Evolutionary conservation across 2,329 filamentous ascomycete genomes (phyloP).

Genomic region (Fusarium sp.): DNA sequence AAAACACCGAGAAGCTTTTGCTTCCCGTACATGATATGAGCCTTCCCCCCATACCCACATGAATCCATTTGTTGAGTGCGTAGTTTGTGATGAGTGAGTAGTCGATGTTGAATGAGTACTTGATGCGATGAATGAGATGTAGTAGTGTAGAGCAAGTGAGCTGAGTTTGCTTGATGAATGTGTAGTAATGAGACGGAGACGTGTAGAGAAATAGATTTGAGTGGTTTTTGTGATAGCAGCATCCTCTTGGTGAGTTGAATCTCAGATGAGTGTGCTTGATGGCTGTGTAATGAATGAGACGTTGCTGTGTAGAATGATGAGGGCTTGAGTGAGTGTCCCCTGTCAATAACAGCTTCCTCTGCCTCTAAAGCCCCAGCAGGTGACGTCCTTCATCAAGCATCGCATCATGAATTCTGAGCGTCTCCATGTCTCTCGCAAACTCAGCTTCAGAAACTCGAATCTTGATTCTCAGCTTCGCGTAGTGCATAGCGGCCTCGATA

Average conservation of each 20-base stretch:
- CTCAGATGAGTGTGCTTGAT: too few relatives aligned
- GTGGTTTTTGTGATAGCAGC: not conserved
- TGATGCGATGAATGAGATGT: not conserved
- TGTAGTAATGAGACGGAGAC: not conserved
- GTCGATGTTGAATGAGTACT: too few relatives aligned
- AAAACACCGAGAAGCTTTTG: not conserved
- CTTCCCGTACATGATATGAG: not conserved
- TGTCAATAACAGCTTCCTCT: not conserved
- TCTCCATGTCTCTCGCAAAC: not conserved
- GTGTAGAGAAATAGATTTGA: too few relatives aligned
- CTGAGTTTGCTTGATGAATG: not conserved
- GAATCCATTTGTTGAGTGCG: not conserved
- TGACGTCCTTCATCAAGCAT: not conserved
- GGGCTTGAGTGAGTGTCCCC: not conserved
- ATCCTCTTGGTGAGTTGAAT: not conserved
- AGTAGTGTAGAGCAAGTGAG: not conserved
- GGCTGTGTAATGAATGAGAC: too few relatives aligned
- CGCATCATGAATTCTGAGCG: not conserved
- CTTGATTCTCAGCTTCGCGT: not conserved
- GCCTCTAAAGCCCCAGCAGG: not conserved
- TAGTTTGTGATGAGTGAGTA: too few relatives aligned
- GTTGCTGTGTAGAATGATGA: too few relatives aligned
- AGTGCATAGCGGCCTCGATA: not conserved
- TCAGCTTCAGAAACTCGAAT: not conserved
- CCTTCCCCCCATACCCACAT: not conserved